Base-by-base conservation (phyloP, 2,329 filamentous ascomycete species). In the Stenocarpella maydis region DNA sequence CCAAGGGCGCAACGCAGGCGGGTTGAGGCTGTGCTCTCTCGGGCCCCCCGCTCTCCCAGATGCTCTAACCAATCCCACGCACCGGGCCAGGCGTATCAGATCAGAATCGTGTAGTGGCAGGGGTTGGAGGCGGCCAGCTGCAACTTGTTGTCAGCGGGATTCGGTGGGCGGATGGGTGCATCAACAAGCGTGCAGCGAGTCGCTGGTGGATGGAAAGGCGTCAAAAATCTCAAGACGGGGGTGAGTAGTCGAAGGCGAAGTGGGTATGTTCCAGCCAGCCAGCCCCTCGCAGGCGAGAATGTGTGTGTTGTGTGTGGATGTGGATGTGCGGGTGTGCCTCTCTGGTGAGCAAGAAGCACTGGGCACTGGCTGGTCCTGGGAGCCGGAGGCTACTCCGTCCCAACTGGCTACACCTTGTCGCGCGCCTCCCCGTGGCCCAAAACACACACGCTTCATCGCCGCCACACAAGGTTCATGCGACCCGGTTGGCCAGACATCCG, bases 21-120 rank as follows among this genome's bases (percentile, higher is more conserved):
- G 45, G 54, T 65, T 69, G 70, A 71, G 70, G 70, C 70, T 71
- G 70, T 71, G 70, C 70, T 55, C 60, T 63, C 67, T 64, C 58
- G 55, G 47, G 61, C 50, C 43, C 69, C 69, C 69, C 69, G 69
- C 69, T 65, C 49, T 63, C 45, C 45, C 41, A 47, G 65, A 67
- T 54, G 52, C 65, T 63, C 58, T 65, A 68, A 66, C 69, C 69
- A 71, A 71, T 71, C 69, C 69, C 69, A 43, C 54, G 52, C 17
- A 17, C 67, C 55, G 65, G 41, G 65, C 43, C 41, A 63, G 64
- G 34, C 26, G 52, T 67, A 34, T 67, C 65, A 58, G 34, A 31
- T 15, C n/a, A 28, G 45, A 10, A 9, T 5, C 53, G 34, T 37
- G 34, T 37, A 37, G 34, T 24, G 45, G 45, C 43, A 55, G 65